Conservation (phyloP, 31 red algal genomes). For the Asparagopsis taxiformis region DNA sequence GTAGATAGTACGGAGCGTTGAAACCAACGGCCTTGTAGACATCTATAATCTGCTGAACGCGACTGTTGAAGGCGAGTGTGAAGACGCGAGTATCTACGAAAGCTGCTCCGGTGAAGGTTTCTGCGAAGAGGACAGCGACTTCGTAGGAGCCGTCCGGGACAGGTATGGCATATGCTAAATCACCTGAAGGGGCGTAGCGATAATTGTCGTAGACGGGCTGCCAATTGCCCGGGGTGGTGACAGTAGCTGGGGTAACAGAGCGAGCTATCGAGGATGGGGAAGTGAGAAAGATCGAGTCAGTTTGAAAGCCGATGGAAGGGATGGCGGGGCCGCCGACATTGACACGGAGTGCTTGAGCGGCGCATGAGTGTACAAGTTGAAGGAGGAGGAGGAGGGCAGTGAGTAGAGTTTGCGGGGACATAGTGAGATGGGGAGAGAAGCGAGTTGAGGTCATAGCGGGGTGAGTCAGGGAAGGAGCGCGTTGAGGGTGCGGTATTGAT, state of each 20-base stretch:
- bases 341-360: too few species aligned
- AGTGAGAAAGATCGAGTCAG: conserved; percentile 45
- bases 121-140: conserved; percentile 42
- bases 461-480: too few species aligned
- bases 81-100: conserved; percentile 28
- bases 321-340: conserved; percentile 46
- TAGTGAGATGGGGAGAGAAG: too few species aligned
- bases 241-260: conserved; percentile 10
- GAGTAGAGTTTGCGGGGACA: too few species aligned
- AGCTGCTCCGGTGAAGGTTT: conserved; percentile 24
- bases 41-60: conserved; percentile 19
- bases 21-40: conserved; percentile 23
- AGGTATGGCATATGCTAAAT: conserved; percentile 53
- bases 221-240: conserved; percentile 19
- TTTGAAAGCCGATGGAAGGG: conserved; percentile 22
- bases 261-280: background rate
- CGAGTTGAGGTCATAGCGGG: too few species aligned
- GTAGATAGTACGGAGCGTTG: conserved; percentile 28
- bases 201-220: conserved; percentile 23
- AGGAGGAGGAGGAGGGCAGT: too few species aligned
- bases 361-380: too few species aligned
- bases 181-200: conserved; percentile 25
- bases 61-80: conserved; percentile 45
- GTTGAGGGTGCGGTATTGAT: too few species aligned
- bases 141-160: conserved; percentile 41